phyloP scores from a whole-genome alignment of 495 filamentous ascomycete species.

The Tuber borchii region DNA sequence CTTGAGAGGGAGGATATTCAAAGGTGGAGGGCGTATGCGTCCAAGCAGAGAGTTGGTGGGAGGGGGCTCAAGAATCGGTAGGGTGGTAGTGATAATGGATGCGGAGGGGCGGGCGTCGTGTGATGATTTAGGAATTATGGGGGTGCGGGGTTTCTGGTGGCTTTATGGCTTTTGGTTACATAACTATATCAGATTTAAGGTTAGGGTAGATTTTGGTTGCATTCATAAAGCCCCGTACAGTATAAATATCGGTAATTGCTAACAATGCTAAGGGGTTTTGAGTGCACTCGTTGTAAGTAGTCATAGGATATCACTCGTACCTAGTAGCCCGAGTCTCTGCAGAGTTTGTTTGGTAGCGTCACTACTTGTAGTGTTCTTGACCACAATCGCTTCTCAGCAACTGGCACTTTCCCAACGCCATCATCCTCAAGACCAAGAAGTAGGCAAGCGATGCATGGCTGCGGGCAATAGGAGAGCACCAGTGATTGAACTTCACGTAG shows the following conservation, averaged over 20 bases:
- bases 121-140: not conserved
- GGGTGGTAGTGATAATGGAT: not conserved
- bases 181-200: not conserved
- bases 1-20: conserved; percentile 64
- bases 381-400: too few relatives aligned
- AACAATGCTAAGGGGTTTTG: not conserved
- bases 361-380: too few relatives aligned
- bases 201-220: not conserved
- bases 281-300: not conserved
- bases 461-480: too few relatives aligned
- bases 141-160: not conserved
- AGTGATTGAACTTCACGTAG: too few relatives aligned
- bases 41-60: conserved; percentile 45
- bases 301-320: not conserved
- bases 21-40: conserved; percentile 53
- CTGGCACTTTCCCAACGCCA: too few relatives aligned
- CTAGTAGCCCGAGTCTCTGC: too few relatives aligned
- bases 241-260: not conserved
- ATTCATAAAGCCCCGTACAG: not conserved
- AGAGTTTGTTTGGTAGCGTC: too few relatives aligned
- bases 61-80: conserved; percentile 47
- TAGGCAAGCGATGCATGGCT: too few relatives aligned
- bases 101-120: not conserved
- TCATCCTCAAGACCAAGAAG: too few relatives aligned
- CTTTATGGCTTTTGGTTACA: not conserved